phyloP scores from a whole-genome alignment of 176 grass and related monocot species.

The Aegilops sharonensis region DNA sequence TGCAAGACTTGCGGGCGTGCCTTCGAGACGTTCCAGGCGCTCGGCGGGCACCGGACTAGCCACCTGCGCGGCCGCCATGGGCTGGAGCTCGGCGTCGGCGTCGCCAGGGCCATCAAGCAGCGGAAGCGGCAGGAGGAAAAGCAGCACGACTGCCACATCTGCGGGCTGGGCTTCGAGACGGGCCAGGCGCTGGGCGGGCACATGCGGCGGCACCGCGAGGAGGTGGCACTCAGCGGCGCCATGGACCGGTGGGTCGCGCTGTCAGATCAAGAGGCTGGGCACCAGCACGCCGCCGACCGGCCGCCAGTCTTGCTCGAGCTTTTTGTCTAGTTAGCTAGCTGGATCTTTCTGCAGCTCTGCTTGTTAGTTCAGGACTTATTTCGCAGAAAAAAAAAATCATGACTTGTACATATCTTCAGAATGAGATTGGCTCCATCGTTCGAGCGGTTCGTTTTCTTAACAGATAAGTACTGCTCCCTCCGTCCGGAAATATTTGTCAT shows the following conservation, averaged over 20 bases:
- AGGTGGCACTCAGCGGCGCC: neutral
- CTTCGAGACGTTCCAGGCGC: constrained; percentile 49
- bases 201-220: constrained; percentile 61
- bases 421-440: no score
- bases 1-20: neutral
- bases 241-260: neutral
- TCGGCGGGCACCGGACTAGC: constrained; percentile 62
- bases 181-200: neutral
- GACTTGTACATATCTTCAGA: no score
- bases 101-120: constrained; percentile 17
- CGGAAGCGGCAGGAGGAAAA: neutral
- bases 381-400: no score
- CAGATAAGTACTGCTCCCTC: no score
- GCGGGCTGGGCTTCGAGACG: neutral
- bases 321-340: neutral
- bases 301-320: neutral
- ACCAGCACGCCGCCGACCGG: neutral
- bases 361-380: no score
- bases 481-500: no score
- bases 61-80: constrained; percentile 45
- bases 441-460: no score
- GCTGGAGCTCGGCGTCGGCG: constrained; percentile 41
- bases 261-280: neutral
- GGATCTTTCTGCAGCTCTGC: no score
- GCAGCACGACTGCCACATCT: neutral